phyloP scores from a whole-genome alignment of 2,329 filamentous ascomycete species.

The Fusarium tjaetaba region DNA sequence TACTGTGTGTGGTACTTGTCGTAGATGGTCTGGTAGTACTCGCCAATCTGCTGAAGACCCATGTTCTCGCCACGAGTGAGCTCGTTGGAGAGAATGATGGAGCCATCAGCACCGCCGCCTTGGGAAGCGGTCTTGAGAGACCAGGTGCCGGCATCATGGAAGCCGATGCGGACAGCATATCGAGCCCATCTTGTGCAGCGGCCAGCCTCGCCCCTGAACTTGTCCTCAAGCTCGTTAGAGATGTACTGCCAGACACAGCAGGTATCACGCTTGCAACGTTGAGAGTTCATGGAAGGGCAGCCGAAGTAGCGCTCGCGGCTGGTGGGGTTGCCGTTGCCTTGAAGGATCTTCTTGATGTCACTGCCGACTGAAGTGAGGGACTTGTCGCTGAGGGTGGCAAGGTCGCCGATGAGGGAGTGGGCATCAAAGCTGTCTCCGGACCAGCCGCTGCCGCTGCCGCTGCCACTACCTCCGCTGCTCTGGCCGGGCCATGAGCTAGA shows the following conservation, averaged over 20 bases:
- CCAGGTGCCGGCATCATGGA: slow-evolving; percentile 60
- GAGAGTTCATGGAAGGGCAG: slow-evolving; percentile 36
- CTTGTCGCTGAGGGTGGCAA: slow-evolving; percentile 44
- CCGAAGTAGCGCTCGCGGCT: slow-evolving; percentile 39
- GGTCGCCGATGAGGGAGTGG: slow-evolving; percentile 52
- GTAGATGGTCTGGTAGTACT: slow-evolving; percentile 52
- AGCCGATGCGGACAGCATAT: slow-evolving; percentile 57
- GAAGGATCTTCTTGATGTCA: slow-evolving; percentile 52
- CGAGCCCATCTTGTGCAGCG: slow-evolving; percentile 57
- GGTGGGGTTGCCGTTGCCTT: slow-evolving; percentile 43
- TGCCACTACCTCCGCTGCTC: not conserved
- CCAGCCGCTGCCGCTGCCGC: slow-evolving; percentile 9
- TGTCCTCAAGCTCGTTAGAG: slow-evolving; percentile 50
- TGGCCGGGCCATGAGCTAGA: not conserved
- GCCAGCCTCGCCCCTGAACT: slow-evolving; percentile 51
- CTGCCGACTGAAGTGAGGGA: slow-evolving; percentile 50
- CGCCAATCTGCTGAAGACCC: slow-evolving; percentile 58
- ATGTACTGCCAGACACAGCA: slow-evolving; percentile 59
- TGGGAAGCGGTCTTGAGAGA: slow-evolving; percentile 46
- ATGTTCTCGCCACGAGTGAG: slow-evolving; percentile 56
- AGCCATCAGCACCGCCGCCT: slow-evolving; percentile 59
- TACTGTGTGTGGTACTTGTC: slow-evolving; percentile 50
- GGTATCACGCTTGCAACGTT: slow-evolving; percentile 50
- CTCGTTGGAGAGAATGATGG: slow-evolving; percentile 53
- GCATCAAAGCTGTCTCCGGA: slow-evolving; percentile 28